Conservation (phyloP, 139 green algal genomes). For the Coelastrella sp. region DNA sequence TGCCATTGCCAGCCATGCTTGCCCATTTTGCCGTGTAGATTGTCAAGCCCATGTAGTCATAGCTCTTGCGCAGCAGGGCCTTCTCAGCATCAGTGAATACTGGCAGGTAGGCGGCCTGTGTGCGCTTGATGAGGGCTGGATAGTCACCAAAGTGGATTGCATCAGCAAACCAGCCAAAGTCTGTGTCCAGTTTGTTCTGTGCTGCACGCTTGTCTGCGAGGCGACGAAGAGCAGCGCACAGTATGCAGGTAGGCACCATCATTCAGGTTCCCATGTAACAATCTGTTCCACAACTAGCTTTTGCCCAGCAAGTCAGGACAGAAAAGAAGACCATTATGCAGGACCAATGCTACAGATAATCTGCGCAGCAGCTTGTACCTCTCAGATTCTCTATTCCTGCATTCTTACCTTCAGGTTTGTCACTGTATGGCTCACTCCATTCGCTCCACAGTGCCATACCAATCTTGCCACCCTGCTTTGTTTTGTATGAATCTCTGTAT, state of each 20-base stretch:
- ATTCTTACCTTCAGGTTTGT: slow-evolving; percentile 9
- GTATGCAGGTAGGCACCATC: neutral
- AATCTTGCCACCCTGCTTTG: slow-evolving; percentile 39
- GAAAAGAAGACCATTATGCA: too few relatives aligned
- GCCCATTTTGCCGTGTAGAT: slow-evolving; percentile 51
- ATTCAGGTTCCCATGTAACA: too few relatives aligned
- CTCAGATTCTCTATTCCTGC: neutral
- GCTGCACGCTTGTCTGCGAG: slow-evolving; percentile 43
- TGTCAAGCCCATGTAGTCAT: slow-evolving; percentile 54
- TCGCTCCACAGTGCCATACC: slow-evolving; percentile 53
- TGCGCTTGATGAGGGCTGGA: slow-evolving; percentile 20
- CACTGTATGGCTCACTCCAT: slow-evolving; percentile 48
- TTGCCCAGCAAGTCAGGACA: too few relatives aligned
- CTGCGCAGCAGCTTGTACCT: too few relatives aligned
- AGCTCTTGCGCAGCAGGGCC: slow-evolving; percentile 44
- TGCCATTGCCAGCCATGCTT: neutral
- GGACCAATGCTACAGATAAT: too few relatives aligned
- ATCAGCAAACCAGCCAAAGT: slow-evolving; percentile 55
- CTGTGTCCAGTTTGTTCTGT: slow-evolving; percentile 44
- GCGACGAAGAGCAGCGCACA: too few relatives aligned
- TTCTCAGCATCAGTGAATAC: slow-evolving; percentile 47
- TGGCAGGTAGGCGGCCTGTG: slow-evolving; percentile 10
- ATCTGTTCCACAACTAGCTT: too few relatives aligned
- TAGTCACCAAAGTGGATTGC: slow-evolving; percentile 56
- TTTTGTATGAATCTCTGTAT: slow-evolving; percentile 31